Evolutionary conservation across 495 filamentous ascomycete genomes (phyloP), one percentile per base, ranked within the genome.

Genomic region (Penicillium verhagenii): DNA sequence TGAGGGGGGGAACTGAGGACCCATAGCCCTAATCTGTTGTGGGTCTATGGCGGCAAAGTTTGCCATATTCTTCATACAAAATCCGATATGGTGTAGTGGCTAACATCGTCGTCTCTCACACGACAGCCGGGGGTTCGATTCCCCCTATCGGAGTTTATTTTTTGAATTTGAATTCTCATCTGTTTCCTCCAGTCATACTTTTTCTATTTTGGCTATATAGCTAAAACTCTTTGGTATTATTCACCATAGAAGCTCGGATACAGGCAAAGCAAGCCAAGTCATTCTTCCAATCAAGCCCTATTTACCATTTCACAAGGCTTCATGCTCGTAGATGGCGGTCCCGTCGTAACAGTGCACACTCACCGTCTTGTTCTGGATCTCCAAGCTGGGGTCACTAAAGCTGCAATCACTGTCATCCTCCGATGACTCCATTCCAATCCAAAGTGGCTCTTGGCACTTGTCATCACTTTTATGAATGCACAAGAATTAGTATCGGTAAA

Each of bases 21-120:
- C n/a, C n/a, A n/a, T n/a, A n/a, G n/a, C n/a, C n/a, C n/a, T n/a
- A n/a, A n/a, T n/a, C n/a, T n/a, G n/a, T n/a, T n/a, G n/a, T n/a
- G n/a, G n/a, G n/a, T n/a, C n/a, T n/a, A n/a, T 35, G 5, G n/a
- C n/a, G 31, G n/a, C 31, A 35, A 2, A 35, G 31, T 2, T 35
- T 35, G 5, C n/a, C n/a, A n/a, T n/a, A n/a, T n/a, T n/a, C n/a
- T n/a, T n/a, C n/a, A n/a, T n/a, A n/a, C n/a, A 40, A 10, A 19
- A 45, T 73, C 67, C 69, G 69, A 68, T 71, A 66, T 72, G 66
- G 71, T 72, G 69, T 74, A 72, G 59, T 71, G 69, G 71, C 57
- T 69, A 72, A 71, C 71, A 74, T 71, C 66, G 69, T 54, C 59
- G 68, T 71, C 66, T 74, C 65, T 72, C 69, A 74, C 70, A 70